Percentiles rank a stretch among this genome's conserved stretches.
These are phyloP conservation scores for Lecanosticta acicola DNA, from an alignment of 2,329 filamentous ascomycete species.

Conservation along the genomic window DNA sequence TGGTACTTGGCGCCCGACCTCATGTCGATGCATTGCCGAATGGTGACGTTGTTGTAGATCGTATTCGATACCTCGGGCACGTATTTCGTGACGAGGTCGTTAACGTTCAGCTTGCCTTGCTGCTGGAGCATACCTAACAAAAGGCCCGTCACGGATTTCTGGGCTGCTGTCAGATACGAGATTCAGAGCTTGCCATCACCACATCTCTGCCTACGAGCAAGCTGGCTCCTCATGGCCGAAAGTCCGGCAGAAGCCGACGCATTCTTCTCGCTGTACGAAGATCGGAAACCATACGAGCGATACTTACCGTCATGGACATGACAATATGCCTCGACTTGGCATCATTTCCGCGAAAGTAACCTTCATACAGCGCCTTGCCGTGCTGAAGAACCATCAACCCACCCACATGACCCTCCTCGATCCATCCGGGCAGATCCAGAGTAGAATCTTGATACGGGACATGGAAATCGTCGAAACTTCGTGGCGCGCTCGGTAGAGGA, in stretches of 20 bases:
- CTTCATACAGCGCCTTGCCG: conserved; percentile 18
- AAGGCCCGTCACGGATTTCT: conserved; percentile 19
- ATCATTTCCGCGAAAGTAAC: conserved; percentile 19
- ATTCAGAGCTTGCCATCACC: not conserved
- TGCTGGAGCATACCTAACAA: conserved; percentile 18
- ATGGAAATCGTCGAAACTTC: conserved; percentile 12
- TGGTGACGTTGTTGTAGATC: conserved; percentile 15
- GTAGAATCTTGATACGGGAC: conserved; percentile 8
- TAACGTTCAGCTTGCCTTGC: conserved; percentile 17
- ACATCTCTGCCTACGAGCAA: no score
- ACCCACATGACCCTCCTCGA: conserved; percentile 17
- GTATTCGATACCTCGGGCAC: conserved; percentile 15
- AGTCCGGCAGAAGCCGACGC: no score
- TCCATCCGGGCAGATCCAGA: conserved; percentile 12
- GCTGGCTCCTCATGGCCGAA: no score
- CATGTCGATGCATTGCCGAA: conserved; percentile 24
- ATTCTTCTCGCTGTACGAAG: no score
- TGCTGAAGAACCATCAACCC: conserved; percentile 22
- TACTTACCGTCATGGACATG: conserved; percentile 19
- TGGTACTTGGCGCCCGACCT: conserved; percentile 15
- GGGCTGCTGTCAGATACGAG: not conserved
- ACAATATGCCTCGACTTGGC: conserved; percentile 20
- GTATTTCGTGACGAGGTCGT: conserved; percentile 17
- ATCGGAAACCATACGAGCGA: no score
- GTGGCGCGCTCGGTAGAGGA: not conserved